Percentiles rank a stretch among this genome's conserved stretches.
Evolutionary conservation across 2,329 filamentous ascomycete species (phyloP).

Genomic region (Microascus cirrosus): DNA sequence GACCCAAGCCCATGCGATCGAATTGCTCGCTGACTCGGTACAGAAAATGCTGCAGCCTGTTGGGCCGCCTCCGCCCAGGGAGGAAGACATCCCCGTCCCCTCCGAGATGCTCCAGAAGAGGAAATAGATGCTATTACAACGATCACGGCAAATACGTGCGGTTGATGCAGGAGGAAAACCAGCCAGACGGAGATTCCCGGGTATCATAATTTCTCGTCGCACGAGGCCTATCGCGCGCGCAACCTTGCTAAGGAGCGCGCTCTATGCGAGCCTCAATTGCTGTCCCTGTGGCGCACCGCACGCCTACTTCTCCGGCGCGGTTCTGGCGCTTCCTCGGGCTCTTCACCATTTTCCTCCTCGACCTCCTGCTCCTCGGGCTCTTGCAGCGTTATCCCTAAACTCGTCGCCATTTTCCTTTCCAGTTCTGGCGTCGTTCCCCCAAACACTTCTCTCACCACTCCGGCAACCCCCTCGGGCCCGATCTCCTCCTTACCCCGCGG

Average conservation of each 20-base stretch:
- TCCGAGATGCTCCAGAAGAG: constrained; percentile 4
- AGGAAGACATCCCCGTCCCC: constrained; percentile 27
- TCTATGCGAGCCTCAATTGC: background rate
- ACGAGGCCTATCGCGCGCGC: background rate
- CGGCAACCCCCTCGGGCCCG: constrained; percentile 62
- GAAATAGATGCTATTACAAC: background rate
- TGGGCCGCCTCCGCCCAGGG: constrained; percentile 44
- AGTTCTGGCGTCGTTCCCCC: constrained; percentile 41
- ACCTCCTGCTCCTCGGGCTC: constrained; percentile 14
- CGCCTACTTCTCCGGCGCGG: background rate
- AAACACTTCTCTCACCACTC: constrained; percentile 54
- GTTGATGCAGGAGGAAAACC: background rate
- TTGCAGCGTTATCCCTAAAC: constrained; percentile 38
- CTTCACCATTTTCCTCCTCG: constrained; percentile 6
- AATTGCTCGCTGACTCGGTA: constrained; percentile 6
- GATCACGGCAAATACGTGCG: background rate
- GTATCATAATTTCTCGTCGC: constrained; percentile 1
- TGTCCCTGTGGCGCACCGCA: background rate
- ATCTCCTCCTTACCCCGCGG: constrained; percentile 80
- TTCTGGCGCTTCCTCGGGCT: background rate
- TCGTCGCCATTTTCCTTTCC: constrained; percentile 48
- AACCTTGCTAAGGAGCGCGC: background rate
- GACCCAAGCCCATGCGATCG: background rate
- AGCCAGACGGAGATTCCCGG: background rate
- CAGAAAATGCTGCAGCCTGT: constrained; percentile 59